Evolutionary conservation across 768 basidiomycete species (phyloP).

Genomic region (Lentinula lateritia): DNA sequence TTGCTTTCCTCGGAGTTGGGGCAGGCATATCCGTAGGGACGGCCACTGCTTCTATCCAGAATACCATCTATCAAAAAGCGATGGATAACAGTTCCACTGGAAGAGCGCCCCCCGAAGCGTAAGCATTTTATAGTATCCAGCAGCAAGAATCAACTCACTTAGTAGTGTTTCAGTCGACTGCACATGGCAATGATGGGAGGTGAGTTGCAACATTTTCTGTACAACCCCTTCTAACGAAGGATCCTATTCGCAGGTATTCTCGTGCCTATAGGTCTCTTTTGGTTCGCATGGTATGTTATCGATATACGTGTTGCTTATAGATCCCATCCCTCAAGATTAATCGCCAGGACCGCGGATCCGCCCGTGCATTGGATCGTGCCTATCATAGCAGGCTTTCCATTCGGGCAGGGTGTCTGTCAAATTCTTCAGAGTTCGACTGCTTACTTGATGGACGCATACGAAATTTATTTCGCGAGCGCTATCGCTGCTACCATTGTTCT

Average conservation of each 20-base stretch:
- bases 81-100: conserved; percentile 43
- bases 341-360: conserved; percentile 41
- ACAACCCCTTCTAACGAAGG: background rate
- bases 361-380: conserved; percentile 62
- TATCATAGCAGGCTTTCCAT: conserved; percentile 60
- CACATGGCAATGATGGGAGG: conserved; percentile 53
- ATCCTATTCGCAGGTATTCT: conserved; percentile 34
- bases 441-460: conserved; percentile 70
- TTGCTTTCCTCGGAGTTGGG: conserved; percentile 63
- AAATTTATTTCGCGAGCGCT: conserved; percentile 60
- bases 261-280: conserved; percentile 7
- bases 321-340: background rate
- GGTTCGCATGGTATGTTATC: conserved; percentile 52
- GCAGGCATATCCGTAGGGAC: conserved; percentile 50
- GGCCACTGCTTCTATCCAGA: conserved; percentile 46
- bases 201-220: conserved; percentile 11
- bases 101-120: conserved; percentile 58
- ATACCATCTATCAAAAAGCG: conserved; percentile 44
- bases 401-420: conserved; percentile 39
- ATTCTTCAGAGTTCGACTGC: conserved; percentile 61
- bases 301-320: background rate
- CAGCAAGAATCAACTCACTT: background rate
- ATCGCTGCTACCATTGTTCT: conserved; percentile 65
- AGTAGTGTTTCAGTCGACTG: conserved; percentile 36
- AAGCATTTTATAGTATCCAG: conserved; percentile 15